These are phyloP conservation scores for Pontederia crassipes DNA, from an alignment of 176 grass and related monocot genomes.

Conservation along the genomic window DNA sequence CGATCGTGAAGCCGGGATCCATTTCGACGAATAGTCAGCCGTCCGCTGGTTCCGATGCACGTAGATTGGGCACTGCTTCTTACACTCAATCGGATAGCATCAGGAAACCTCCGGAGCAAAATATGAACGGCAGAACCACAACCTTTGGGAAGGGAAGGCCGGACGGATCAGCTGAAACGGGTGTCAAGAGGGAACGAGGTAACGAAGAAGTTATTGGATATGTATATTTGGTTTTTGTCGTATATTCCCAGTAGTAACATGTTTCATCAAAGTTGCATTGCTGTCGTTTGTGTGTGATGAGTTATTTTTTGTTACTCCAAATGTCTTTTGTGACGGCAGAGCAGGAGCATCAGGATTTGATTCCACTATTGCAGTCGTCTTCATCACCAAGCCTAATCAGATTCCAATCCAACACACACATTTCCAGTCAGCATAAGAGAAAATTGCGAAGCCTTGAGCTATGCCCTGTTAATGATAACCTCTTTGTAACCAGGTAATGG, in stretches of 20 bases:
- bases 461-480: slow-evolving; percentile 68
- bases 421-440: slow-evolving; percentile 73
- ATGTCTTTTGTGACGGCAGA: slow-evolving; percentile 27
- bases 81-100: background rate
- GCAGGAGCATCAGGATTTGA: slow-evolving; percentile 62
- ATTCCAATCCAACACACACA: slow-evolving; percentile 39
- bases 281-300: background rate
- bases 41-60: slow-evolving; percentile 6
- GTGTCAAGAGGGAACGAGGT: too few relatives aligned
- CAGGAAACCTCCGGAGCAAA: too few relatives aligned
- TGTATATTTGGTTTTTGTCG: too few relatives aligned
- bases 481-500: slow-evolving; percentile 72
- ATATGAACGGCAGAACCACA: too few relatives aligned
- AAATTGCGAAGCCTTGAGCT: slow-evolving; percentile 88
- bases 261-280: background rate
- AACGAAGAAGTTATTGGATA: too few relatives aligned
- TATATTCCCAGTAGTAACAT: background rate
- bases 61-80: background rate
- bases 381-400: slow-evolving; percentile 39
- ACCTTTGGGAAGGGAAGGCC: too few relatives aligned
- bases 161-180: too few relatives aligned
- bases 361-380: slow-evolving; percentile 40
- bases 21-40: background rate
- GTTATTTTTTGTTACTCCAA: background rate
- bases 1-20: slow-evolving; percentile 18